Conservation (phyloP, 371 early-diverging fungal genomes). For the Mucor piriformis region DNA sequence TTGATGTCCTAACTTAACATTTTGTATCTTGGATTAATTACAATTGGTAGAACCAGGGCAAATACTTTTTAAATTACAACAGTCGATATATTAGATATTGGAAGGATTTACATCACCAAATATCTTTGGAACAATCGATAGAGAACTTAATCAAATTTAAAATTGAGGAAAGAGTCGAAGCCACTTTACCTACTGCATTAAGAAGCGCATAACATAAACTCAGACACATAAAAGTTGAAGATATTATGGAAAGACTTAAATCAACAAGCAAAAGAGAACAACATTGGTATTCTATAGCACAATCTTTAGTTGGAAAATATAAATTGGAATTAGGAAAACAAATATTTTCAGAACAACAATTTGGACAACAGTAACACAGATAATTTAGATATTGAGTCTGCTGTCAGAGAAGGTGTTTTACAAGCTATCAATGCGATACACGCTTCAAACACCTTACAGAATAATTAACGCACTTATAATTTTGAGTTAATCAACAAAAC, state of each 20-base stretch:
- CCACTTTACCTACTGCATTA: not conserved
- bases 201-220: not conserved
- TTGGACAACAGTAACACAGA: too few species aligned
- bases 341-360: not conserved
- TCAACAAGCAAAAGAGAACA: not conserved
- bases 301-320: not conserved
- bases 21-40: too few species aligned
- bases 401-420: not conserved
- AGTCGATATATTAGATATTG: too few species aligned
- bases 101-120: not conserved
- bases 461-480: not conserved
- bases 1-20: not conserved
- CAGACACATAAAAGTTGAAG: not conserved
- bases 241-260: not conserved
- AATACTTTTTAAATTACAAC: too few species aligned
- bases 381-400: not conserved
- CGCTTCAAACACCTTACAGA: not conserved
- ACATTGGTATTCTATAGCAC: not conserved
- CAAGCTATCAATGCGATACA: not conserved
- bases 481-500: constrained; percentile 2
- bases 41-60: too few species aligned
- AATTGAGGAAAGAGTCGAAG: not conserved
- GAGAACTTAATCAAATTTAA: not conserved
- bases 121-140: not conserved
- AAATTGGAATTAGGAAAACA: not conserved